phyloP scores from a whole-genome alignment of 257 asterid species.

The Catharanthus roseus region DNA sequence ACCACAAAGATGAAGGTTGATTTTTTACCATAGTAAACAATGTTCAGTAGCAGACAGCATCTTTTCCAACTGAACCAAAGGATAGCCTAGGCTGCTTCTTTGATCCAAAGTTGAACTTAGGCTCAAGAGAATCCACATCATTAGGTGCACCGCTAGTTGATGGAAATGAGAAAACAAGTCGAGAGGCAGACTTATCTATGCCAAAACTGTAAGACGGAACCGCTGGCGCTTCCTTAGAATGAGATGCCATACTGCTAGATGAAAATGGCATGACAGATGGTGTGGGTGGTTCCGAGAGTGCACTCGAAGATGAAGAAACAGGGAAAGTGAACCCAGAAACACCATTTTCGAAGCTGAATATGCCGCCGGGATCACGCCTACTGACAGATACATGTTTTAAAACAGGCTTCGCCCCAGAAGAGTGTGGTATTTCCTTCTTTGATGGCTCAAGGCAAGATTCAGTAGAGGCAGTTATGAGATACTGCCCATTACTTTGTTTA shows the following conservation, averaged over 20 bases:
- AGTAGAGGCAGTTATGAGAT: constrained; percentile 19
- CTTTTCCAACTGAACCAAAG: constrained; percentile 52
- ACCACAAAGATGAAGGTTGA: neutral
- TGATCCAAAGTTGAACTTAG: constrained; percentile 69
- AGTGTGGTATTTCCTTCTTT: constrained; percentile 29
- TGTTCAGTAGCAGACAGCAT: constrained; percentile 45
- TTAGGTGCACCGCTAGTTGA: constrained; percentile 41
- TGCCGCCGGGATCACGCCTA: constrained; percentile 33
- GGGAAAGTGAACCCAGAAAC: constrained; percentile 71
- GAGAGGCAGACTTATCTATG: constrained; percentile 33
- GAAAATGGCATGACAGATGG: constrained; percentile 67
- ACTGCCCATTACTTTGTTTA: constrained; percentile 39
- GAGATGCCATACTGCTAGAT: constrained; percentile 25
- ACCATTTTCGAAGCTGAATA: constrained; percentile 43
- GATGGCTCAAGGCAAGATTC: constrained; percentile 26
- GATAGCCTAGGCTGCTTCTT: constrained; percentile 49
- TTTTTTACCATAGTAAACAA: neutral
- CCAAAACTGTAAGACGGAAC: constrained; percentile 67
- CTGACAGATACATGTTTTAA: constrained; percentile 47
- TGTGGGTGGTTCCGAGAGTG: constrained; percentile 75
- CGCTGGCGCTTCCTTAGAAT: constrained; percentile 27
- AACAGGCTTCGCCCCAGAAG: constrained; percentile 41
- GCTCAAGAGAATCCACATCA: constrained; percentile 36
- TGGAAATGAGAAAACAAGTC: constrained; percentile 72
- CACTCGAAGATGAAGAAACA: constrained; percentile 47